These are phyloP conservation scores for Yamadazyma mexicana DNA, from an alignment of 1,139 yeast genomes.

Conservation along the genomic window DNA sequence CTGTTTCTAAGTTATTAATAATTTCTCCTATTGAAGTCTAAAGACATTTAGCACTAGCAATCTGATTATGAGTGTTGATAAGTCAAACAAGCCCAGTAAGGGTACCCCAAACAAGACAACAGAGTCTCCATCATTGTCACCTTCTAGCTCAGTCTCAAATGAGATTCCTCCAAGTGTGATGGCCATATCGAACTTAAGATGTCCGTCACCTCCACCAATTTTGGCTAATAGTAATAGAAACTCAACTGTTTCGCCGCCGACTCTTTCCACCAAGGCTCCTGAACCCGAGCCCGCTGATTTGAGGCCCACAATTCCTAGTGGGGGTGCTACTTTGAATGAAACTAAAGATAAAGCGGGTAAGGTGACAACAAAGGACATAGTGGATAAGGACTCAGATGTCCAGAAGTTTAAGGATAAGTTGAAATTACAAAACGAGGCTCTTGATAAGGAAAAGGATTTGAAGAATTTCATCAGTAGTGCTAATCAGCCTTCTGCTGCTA, in stretches of 20 bases:
- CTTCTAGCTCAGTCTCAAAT: conserved; percentile 6
- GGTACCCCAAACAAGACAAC: background rate
- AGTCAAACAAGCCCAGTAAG: background rate
- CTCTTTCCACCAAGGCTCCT: background rate
- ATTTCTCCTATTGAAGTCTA: background rate
- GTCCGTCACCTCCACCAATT: conserved; percentile 73
- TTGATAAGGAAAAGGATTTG: conserved; percentile 13
- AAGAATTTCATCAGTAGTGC: conserved; percentile 7
- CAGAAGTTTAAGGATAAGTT: conserved; percentile 11
- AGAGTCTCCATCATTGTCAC: conserved; percentile 9
- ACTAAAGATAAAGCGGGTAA: conserved; percentile 19
- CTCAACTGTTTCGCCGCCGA: conserved; percentile 18
- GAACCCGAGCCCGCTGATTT: conserved; percentile 2
- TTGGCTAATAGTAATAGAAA: conserved; percentile 34
- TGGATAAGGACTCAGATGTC: conserved; percentile 2
- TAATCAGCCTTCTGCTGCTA: conserved; percentile 2
- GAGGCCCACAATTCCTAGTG: conserved; percentile 49
- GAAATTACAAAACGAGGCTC: conserved; percentile 9
- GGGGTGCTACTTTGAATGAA: conserved; percentile 48
- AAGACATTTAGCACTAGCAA: background rate
- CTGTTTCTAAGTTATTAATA: background rate
- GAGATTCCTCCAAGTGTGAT: conserved; percentile 43
- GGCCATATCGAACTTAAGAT: conserved; percentile 58
- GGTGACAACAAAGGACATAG: conserved; percentile 6
- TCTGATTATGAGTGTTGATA: conserved; percentile 3